A percentile compares a stretch with the other conserved stretches of the same genome.
Evolutionary conservation across 305 asterid species (phyloP).

Genomic region (Solanum aculeatissimum): DNA sequence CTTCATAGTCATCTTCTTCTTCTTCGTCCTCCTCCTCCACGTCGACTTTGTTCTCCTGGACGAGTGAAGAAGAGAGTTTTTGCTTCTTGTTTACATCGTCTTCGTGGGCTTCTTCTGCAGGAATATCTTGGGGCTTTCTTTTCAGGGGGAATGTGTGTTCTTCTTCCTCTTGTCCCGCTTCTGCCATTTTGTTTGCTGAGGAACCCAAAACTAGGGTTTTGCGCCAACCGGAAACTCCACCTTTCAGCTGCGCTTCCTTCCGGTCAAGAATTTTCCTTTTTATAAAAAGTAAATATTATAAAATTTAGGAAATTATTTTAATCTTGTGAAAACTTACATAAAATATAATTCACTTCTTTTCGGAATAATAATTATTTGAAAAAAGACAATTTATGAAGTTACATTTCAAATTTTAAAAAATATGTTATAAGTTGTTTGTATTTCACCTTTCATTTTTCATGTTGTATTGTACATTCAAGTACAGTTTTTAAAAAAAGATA

Average conservation of each 20-base stretch:
- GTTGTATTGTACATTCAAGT: background rate
- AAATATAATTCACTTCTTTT: no score
- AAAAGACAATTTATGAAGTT: background rate
- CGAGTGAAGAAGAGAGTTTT: conserved; percentile 5
- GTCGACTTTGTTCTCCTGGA: background rate
- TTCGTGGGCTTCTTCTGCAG: background rate
- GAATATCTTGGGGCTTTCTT: conserved; percentile 3
- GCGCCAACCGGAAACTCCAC: background rate
- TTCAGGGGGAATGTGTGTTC: conserved; percentile 4
- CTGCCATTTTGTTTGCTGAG: conserved; percentile 11
- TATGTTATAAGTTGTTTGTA: no score
- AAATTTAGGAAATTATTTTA: background rate
- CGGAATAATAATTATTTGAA: no score
- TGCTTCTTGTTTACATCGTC: conserved; percentile 13
- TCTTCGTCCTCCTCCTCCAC: conserved; percentile 4
- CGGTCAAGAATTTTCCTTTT: background rate
- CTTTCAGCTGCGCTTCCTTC: background rate
- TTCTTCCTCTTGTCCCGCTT: conserved; percentile 4
- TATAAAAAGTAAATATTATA: background rate
- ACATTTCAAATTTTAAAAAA: no score
- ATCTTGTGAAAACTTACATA: background rate
- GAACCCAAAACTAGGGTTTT: background rate
- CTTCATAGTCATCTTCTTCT: conserved; percentile 6
- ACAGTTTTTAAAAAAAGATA: background rate
- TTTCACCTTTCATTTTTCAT: no score